Evolutionary conservation across 768 basidiomycete species (phyloP).

Genomic region (Pleurotus tuoliensis): DNA sequence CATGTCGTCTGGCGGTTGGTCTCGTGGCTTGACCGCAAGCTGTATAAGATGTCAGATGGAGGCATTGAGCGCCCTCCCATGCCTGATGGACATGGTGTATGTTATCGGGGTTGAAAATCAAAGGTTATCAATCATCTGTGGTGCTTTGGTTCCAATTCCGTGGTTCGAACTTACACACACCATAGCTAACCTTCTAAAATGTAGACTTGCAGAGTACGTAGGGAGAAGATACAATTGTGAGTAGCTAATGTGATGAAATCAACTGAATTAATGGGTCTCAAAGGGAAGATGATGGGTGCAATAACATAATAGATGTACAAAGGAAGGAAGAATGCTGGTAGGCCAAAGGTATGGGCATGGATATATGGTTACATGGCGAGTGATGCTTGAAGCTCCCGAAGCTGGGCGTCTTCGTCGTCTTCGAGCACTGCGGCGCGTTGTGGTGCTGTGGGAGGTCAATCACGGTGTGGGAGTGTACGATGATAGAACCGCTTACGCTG

Average conservation of each 20-base stretch:
- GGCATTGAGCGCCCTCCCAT: too few species aligned
- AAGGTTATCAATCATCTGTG: background rate
- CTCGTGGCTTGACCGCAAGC: background rate
- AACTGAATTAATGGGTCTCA: background rate
- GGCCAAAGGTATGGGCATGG: background rate
- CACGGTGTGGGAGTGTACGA: background rate
- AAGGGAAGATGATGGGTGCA: constrained; percentile 1
- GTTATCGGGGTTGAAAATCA: background rate
- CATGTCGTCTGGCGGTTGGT: background rate
- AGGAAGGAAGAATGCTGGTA: background rate
- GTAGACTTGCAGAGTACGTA: too few species aligned
- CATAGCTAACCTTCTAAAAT: too few species aligned
- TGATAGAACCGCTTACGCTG: constrained; percentile 40
- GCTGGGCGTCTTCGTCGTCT: constrained; percentile 89
- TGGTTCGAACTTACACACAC: too few species aligned
- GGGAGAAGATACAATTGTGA: background rate
- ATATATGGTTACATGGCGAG: constrained; percentile 64
- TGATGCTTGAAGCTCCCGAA: constrained; percentile 84
- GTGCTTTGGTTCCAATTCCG: background rate
- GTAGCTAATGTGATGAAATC: background rate
- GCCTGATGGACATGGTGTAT: background rate
- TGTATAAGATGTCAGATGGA: too few species aligned
- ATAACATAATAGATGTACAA: constrained; percentile 7
- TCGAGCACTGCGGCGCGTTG: constrained; percentile 51
- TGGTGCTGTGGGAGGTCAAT: constrained; percentile 1